Conservation (phyloP, 2,329 filamentous ascomycete genomes). For the Aspergillus novoparasiticus region DNA sequence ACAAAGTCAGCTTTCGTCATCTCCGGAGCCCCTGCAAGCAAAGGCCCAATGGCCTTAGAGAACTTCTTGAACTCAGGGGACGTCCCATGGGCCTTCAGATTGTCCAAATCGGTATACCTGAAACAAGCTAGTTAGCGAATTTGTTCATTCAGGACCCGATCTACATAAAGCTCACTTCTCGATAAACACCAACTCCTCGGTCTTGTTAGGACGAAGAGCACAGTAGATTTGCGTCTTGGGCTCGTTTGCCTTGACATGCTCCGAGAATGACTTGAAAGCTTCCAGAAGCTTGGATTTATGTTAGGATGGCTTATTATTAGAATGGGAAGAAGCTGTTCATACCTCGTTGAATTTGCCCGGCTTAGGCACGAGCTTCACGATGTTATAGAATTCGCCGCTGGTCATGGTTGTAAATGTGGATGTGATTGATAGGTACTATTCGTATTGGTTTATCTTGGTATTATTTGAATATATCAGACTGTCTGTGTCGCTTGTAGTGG, state of each 20-base stretch:
- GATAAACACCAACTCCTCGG: slow-evolving; percentile 22
- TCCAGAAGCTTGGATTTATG: slow-evolving; percentile 11
- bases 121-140: background rate
- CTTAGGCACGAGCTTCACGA: slow-evolving; percentile 25
- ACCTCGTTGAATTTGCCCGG: slow-evolving; percentile 23
- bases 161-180: slow-evolving; percentile 20
- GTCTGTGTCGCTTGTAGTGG: background rate
- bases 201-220: slow-evolving; percentile 18
- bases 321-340: background rate
- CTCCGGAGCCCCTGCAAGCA: slow-evolving; percentile 18
- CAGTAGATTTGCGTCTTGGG: slow-evolving; percentile 25
- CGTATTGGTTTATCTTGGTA: background rate
- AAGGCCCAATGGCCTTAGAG: slow-evolving; percentile 14
- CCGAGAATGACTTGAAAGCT: slow-evolving; percentile 20
- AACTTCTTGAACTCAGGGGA: slow-evolving; percentile 21
- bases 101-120: slow-evolving; percentile 22
- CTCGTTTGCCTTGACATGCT: slow-evolving; percentile 20
- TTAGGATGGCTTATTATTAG: background rate
- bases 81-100: slow-evolving; percentile 19
- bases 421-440: background rate
- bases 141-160: background rate
- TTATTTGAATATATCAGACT: background rate
- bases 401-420: slow-evolving; percentile 6
- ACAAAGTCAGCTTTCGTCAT: slow-evolving; percentile 19
- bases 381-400: slow-evolving; percentile 20